phyloP scores from a whole-genome alignment of 1,284 basidiomycete species.

The Leucoagaricus sp. region DNA sequence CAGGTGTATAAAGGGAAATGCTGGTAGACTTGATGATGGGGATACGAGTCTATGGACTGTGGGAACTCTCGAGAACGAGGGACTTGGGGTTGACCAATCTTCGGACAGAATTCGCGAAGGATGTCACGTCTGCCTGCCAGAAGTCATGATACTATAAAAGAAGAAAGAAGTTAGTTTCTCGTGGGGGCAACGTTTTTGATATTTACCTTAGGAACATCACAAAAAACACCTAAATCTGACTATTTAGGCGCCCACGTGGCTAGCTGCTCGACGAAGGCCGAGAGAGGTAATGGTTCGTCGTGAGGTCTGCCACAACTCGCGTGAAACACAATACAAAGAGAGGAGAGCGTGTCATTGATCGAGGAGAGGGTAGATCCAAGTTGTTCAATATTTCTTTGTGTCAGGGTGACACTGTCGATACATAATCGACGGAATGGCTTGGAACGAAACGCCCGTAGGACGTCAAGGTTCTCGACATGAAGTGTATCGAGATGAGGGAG shows the following conservation, averaged over 20 bases:
- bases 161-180: not conserved
- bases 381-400: not conserved
- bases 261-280: not conserved
- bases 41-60: no score
- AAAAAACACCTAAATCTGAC: not conserved
- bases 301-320: not conserved
- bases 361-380: not conserved
- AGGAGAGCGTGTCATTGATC: not conserved
- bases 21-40: no score
- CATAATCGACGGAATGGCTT: conserved; percentile 4
- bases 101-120: not conserved
- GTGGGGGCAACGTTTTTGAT: not conserved
- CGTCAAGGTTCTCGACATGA: not conserved
- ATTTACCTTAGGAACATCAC: not conserved
- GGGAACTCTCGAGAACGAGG: not conserved
- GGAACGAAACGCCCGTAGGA: not conserved
- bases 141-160: not conserved
- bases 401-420: not conserved
- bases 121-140: not conserved
- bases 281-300: not conserved
- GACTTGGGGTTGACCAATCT: not conserved
- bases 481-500: conserved; percentile 1
- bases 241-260: not conserved
- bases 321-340: not conserved
- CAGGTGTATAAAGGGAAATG: not conserved